Evolutionary conservation across 2,329 filamentous ascomycete species (phyloP).

Genomic region (Ascochyta pisi): DNA sequence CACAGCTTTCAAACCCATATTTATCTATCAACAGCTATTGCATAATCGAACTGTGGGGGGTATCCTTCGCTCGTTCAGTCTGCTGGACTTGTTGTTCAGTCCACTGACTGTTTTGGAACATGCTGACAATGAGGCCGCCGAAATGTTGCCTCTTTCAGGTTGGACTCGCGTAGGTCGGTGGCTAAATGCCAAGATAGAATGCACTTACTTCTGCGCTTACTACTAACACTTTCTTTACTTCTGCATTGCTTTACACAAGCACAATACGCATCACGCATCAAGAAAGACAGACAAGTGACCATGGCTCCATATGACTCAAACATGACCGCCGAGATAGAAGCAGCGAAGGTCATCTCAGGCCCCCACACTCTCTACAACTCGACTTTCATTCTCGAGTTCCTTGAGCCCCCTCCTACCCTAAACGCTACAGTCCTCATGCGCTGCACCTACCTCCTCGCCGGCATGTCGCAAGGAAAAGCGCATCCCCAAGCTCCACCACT

Average conservation of each 20-base stretch:
- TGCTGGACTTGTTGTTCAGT: background rate
- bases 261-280: background rate
- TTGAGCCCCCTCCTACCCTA: conserved; percentile 16
- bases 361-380: conserved; percentile 15
- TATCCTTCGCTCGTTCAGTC: background rate
- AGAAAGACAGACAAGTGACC: background rate
- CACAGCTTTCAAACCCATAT: conserved; percentile 5
- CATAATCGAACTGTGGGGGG: too few species aligned
- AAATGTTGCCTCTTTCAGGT: background rate
- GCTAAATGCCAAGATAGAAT: background rate
- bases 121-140: background rate
- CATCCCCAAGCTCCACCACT: conserved; percentile 25
- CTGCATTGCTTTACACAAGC: background rate
- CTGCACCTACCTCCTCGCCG: conserved; percentile 16
- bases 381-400: conserved; percentile 22
- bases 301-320: background rate
- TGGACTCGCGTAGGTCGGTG: background rate
- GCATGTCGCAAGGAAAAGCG: conserved; percentile 10
- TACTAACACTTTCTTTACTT: background rate
- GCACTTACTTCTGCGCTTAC: background rate
- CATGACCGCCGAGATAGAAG: conserved; percentile 4
- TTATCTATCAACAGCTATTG: background rate
- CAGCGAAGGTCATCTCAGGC: conserved; percentile 16
- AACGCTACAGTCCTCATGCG: conserved; percentile 26
- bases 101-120: background rate